These are phyloP conservation scores for Selenicereus undatus DNA, from an alignment of 148 eudicot species.

Conservation along the genomic window DNA sequence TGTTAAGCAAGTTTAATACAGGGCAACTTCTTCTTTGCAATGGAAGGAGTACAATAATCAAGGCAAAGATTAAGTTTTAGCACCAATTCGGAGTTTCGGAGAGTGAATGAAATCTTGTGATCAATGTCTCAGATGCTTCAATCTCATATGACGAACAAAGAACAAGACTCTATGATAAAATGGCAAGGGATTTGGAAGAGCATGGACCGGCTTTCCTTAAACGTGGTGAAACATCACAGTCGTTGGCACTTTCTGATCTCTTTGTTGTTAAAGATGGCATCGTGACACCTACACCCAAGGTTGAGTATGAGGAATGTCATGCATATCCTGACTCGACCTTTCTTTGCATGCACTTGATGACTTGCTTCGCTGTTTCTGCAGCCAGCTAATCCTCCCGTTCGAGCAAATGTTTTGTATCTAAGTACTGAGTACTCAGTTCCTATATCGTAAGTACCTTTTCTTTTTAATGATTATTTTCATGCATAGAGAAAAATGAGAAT, in stretches of 20 bases:
- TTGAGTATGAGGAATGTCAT: conserved; percentile 24
- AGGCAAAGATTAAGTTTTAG: background rate
- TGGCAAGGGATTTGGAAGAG: conserved; percentile 82
- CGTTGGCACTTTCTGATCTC: conserved; percentile 77
- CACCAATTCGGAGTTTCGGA: background rate
- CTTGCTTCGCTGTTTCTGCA: conserved; percentile 28
- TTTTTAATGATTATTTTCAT: background rate
- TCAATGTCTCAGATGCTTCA: conserved; percentile 33
- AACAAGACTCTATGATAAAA: conserved; percentile 58
- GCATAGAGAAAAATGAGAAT: conserved; percentile 1
- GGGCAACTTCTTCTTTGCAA: background rate
- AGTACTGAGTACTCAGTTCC: conserved; percentile 60
- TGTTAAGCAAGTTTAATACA: background rate
- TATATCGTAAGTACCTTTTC: conserved; percentile 55
- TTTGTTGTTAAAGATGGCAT: conserved; percentile 56
- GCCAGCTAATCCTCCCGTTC: conserved; percentile 91
- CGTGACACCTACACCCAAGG: conserved; percentile 77
- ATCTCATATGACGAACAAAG: conserved; percentile 51
- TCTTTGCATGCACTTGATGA: conserved; percentile 16
- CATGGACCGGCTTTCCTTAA: conserved; percentile 76
- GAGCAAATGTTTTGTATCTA: conserved; percentile 88
- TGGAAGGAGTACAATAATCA: background rate
- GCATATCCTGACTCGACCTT: background rate
- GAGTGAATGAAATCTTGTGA: conserved; percentile 1
- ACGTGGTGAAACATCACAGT: conserved; percentile 90